Evolutionary conservation across 305 asterid genomes (phyloP).

Genomic region (Fraxinus sp.): DNA sequence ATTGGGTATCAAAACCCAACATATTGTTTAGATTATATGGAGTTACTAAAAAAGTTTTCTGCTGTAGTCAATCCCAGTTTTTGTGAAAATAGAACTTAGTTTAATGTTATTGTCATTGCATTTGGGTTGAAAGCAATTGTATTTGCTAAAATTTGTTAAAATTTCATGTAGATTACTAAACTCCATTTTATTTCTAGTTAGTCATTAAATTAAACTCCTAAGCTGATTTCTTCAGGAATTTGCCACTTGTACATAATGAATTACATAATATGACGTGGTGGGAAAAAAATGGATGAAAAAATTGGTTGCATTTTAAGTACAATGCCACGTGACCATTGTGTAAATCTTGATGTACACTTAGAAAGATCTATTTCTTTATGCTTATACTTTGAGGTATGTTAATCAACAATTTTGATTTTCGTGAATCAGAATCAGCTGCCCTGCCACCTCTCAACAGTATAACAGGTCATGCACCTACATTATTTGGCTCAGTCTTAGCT

Average conservation of each 20-base stretch:
- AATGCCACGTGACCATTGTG: too few relatives aligned
- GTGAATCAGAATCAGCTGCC: conserved; percentile 45
- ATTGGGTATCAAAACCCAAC: too few relatives aligned
- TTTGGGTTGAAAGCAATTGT: neutral
- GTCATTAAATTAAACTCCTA: neutral
- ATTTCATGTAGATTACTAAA: neutral
- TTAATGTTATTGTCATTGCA: neutral
- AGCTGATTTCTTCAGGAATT: neutral
- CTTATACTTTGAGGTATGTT: neutral
- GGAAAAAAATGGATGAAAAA: too few relatives aligned
- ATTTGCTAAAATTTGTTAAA: too few relatives aligned
- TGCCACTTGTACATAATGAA: too few relatives aligned
- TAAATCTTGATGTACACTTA: too few relatives aligned
- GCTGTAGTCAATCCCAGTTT: neutral
- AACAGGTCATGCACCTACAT: conserved; percentile 40
- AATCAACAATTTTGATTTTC: conserved; percentile 1
- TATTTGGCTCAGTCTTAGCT: neutral
- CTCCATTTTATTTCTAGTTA: neutral
- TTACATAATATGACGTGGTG: too few relatives aligned
- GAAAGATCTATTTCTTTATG: too few relatives aligned
- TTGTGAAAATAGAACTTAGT: neutral
- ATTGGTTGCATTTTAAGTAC: too few relatives aligned
- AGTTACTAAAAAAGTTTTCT: neutral
- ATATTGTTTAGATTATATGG: neutral
- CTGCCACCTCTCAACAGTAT: conserved; percentile 72